Evolutionary conservation across 352 stramenopile genomes (phyloP).

Genomic region (Globisporangium solare): DNA sequence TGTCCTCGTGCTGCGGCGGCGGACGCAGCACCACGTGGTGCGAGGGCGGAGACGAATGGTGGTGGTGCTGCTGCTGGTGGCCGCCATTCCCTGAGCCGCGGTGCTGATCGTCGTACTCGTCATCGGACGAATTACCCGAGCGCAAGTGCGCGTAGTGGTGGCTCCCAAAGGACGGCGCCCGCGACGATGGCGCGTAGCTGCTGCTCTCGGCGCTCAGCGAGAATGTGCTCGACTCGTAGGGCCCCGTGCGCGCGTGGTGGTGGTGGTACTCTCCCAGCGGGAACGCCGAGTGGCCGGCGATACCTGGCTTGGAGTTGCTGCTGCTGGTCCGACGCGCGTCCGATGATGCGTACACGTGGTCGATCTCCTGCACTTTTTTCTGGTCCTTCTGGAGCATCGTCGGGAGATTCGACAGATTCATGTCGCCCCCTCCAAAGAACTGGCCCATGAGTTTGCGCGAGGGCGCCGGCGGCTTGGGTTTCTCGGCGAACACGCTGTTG

Average conservation of each 20-base stretch:
- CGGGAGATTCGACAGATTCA: constrained; percentile 23
- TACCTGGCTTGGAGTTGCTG: constrained; percentile 12
- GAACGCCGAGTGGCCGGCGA: constrained; percentile 16
- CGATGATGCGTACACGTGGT: constrained; percentile 26
- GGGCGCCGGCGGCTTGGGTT: constrained; percentile 23
- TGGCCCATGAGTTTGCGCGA: constrained; percentile 36
- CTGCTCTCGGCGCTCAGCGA: constrained; percentile 25
- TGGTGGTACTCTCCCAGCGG: constrained; percentile 18
- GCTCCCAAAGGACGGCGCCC: constrained; percentile 14
- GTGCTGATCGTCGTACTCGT: constrained; percentile 22
- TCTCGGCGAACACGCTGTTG: constrained; percentile 23
- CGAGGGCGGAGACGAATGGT: constrained; percentile 11
- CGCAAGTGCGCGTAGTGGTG: constrained; percentile 26
- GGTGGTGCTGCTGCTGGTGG: constrained; percentile 20
- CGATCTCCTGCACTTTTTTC: constrained; percentile 28
- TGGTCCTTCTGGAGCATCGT: constrained; percentile 36
- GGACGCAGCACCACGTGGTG: constrained; percentile 62
- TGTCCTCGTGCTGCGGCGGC: constrained; percentile 36
- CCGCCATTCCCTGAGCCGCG: constrained; percentile 7
- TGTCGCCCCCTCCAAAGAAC: constrained; percentile 28
- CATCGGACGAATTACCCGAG: constrained; percentile 20
- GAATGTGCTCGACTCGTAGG: constrained; percentile 19
- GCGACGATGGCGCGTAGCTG: constrained; percentile 6
- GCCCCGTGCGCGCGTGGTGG: constrained; percentile 13
- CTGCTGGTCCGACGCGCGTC: constrained; percentile 21